Conservation (phyloP, 805 yeast species). For the Teunomyces aglyptinius region DNA sequence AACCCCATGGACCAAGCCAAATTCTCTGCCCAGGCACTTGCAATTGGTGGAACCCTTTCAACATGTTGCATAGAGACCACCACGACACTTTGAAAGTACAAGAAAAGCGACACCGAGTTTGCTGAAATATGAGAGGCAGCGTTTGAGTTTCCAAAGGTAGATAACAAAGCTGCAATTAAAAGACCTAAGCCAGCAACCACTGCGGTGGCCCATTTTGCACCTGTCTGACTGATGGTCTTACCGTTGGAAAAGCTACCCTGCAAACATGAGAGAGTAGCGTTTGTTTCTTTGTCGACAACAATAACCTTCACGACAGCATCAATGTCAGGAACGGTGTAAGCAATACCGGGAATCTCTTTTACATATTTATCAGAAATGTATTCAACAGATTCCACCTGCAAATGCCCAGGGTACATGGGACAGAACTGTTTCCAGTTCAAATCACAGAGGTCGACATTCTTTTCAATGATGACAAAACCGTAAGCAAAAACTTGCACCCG, state of each 20-base stretch:
- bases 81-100: slow-evolving; percentile 86
- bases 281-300: slow-evolving; percentile 37
- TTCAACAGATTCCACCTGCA: slow-evolving; percentile 71
- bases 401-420: slow-evolving; percentile 78
- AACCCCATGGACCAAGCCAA: slow-evolving; percentile 95
- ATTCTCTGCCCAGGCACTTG: slow-evolving; percentile 88
- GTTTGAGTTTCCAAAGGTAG: slow-evolving; percentile 81
- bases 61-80: slow-evolving; percentile 83
- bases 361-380: slow-evolving; percentile 52
- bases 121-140: slow-evolving; percentile 90
- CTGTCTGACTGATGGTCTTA: slow-evolving; percentile 65
- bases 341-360: slow-evolving; percentile 72
- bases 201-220: slow-evolving; percentile 88
- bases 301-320: slow-evolving; percentile 71
- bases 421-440: slow-evolving; percentile 84
- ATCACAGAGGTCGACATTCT: slow-evolving; percentile 60
- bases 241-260: slow-evolving; percentile 76
- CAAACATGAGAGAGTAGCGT: slow-evolving; percentile 63
- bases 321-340: slow-evolving; percentile 81
- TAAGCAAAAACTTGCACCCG: slow-evolving; percentile 77
- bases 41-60: slow-evolving; percentile 86
- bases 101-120: slow-evolving; percentile 76
- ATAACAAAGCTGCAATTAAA: slow-evolving; percentile 73
- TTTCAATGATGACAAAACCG: slow-evolving; percentile 69
- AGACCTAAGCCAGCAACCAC: slow-evolving; percentile 86